Conservation (phyloP, 192 early-diverging fungal genomes). For the Glomus cerebriforme region DNA sequence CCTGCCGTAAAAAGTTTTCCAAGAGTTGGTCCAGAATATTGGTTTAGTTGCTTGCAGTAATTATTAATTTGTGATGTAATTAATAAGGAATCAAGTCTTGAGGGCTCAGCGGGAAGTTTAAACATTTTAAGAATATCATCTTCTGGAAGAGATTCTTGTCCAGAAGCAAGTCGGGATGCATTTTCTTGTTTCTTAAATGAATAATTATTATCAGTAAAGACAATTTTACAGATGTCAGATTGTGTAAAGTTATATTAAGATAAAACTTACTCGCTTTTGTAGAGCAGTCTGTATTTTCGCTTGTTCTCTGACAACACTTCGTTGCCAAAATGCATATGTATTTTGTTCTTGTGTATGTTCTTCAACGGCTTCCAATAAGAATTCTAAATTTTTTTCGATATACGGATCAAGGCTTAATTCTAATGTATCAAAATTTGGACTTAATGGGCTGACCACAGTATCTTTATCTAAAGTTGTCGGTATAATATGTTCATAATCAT, state of each 20-base stretch:
- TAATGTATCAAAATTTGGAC: constrained; percentile 68
- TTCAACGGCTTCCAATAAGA: constrained; percentile 81
- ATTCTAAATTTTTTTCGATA: constrained; percentile 85
- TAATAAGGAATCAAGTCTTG: constrained; percentile 87
- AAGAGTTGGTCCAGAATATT: constrained; percentile 93
- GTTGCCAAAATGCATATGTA: constrained; percentile 96
- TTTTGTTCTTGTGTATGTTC: constrained; percentile 88
- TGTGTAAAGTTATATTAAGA: constrained; percentile 33
- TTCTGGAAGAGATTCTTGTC: constrained; percentile 74
- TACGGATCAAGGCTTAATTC: constrained; percentile 84
- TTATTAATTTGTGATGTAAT: constrained; percentile 91
- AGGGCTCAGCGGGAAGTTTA: constrained; percentile 82
- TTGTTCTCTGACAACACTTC: constrained; percentile 86
- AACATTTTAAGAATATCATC: constrained; percentile 74
- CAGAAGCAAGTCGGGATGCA: constrained; percentile 61
- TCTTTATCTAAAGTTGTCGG: constrained; percentile 46
- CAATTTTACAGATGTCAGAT: background rate
- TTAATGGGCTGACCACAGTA: constrained; percentile 48
- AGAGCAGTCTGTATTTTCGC: constrained; percentile 65
- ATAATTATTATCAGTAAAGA: background rate
- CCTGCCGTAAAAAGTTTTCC: constrained; percentile 86
- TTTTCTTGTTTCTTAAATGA: constrained; percentile 70
- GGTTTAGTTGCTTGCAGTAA: constrained; percentile 88
- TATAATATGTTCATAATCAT: constrained; percentile 61
- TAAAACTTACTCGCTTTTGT: constrained; percentile 56